phyloP scores from a whole-genome alignment of 768 basidiomycete species.

The Lentinula sp. region DNA sequence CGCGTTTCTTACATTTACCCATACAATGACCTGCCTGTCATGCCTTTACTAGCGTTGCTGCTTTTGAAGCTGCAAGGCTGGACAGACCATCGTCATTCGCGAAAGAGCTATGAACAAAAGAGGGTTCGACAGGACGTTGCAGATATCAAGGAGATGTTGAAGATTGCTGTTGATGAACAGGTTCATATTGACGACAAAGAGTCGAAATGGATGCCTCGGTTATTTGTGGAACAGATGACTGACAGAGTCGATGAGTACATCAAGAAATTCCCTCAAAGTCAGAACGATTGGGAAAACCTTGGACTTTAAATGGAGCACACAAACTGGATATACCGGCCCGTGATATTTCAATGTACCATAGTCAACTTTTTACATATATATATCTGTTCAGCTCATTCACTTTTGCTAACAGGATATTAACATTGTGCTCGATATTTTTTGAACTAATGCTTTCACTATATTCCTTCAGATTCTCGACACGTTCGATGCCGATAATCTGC shows the following conservation, averaged over 20 bases:
- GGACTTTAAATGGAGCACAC: conserved; percentile 3
- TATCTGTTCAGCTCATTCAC: no score
- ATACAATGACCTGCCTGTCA: conserved; percentile 15
- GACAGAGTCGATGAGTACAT: conserved; percentile 6
- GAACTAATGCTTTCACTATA: no score
- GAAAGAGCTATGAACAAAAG: conserved; percentile 14
- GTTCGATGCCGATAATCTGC: no score
- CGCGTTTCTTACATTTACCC: conserved; percentile 2
- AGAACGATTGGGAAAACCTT: conserved; percentile 5
- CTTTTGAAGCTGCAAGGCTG: conserved; percentile 26
- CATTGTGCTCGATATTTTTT: no score
- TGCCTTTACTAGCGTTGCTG: conserved; percentile 22
- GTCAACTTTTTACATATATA: no score
- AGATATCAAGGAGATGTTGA: conserved; percentile 20
- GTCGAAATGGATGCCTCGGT: conserved; percentile 10
- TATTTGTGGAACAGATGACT: conserved; percentile 5
- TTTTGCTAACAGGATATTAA: no score
- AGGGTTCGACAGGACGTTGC: conserved; percentile 20
- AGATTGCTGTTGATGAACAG: conserved; percentile 10
- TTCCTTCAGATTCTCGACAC: no score
- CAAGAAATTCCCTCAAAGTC: neutral
- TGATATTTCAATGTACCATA: no score
- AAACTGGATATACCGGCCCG: neutral
- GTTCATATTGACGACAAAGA: neutral
- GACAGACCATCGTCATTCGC: conserved; percentile 18